Base-by-base conservation (phyloP, 805 yeast genomes). In the Starmerella stigmatis region DNA sequence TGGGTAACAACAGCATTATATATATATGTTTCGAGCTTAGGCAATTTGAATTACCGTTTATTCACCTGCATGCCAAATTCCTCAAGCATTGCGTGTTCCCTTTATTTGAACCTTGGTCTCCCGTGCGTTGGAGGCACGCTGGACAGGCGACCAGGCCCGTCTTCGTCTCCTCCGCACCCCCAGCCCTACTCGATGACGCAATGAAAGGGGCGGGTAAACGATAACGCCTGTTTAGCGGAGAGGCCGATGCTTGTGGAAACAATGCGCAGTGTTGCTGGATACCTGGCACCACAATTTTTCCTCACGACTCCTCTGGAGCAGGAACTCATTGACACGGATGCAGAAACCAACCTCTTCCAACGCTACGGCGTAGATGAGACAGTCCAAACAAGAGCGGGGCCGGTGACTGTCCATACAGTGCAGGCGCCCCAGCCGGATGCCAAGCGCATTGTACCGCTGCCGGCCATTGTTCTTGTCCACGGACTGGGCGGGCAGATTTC, bases 401-500 rank as follows among this genome's bases (percentile, higher is more conserved):
- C 42, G 13, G 28, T 16, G n/a, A 9, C 16, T 16, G 30, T 47
- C 13, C 34, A 32, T 17, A 34, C 75, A 72, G 62, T 60, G 53
- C 26, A 71, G 62, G 47, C 60, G 15, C 65, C 63, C 1, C 54
- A 61, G 26, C 53, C 54, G 32, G 55, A 59, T 23, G 57, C 49
- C 15, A 47, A 53, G 39, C 54, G 58, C 44, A 43, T 62, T 25
- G 64, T 63, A 2, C 44, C 45, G 5, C 48, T 76, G 32, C 94
- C 94, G 0, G 65, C 78, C 2, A 61, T 81, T 5, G 63, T 85
- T 2, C 74, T 86, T 46, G 58, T 88, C 16, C 96, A 86, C 65
- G 97, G 97, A 0, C 62, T 89, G 17, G 97, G 96, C 1, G 97
- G 97, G 2, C 89, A 79, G 55, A 67, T 83, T 59, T 75, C 85